Conservation (phyloP, 345 rosid species). For the Lagerstroemia speciosa region DNA sequence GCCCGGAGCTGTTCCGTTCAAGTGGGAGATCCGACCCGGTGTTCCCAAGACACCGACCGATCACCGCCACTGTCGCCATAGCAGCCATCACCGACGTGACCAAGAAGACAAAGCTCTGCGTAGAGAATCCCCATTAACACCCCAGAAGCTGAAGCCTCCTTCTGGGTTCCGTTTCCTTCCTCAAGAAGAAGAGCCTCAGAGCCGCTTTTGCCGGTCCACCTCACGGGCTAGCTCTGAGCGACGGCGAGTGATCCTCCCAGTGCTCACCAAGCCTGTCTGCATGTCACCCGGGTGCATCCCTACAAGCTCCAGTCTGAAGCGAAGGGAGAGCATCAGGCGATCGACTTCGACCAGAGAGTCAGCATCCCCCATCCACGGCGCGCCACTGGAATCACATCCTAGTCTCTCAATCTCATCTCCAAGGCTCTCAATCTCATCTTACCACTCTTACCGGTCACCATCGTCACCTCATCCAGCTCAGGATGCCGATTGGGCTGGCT, state of each 20-base stretch:
- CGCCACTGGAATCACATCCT: conserved; percentile 15
- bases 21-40: conserved; percentile 98
- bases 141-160: conserved; percentile 53
- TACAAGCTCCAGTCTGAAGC: conserved; percentile 28
- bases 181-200: conserved; percentile 32
- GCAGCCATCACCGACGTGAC: conserved; percentile 7
- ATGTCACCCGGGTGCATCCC: conserved; percentile 68
- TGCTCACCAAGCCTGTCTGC: conserved; percentile 28
- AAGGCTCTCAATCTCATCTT: not conserved
- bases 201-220: conserved; percentile 48
- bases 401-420: conserved; percentile 39
- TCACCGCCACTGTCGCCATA: conserved; percentile 13
- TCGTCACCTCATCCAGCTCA: conserved; percentile 46
- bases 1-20: conserved; percentile 78
- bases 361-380: conserved; percentile 34
- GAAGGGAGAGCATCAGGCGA: conserved; percentile 39
- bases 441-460: too few relatives aligned
- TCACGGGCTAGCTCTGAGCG: conserved; percentile 53
- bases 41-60: conserved; percentile 46
- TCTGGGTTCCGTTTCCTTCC: conserved; percentile 20
- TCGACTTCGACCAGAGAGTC: conserved; percentile 56
- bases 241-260: conserved; percentile 38
- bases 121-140: not conserved
- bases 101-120: not conserved
- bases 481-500: conserved; percentile 66